These are phyloP conservation scores for Scheffersomyces amazonensis DNA, from an alignment of 805 yeast species.

Conservation along the genomic window DNA sequence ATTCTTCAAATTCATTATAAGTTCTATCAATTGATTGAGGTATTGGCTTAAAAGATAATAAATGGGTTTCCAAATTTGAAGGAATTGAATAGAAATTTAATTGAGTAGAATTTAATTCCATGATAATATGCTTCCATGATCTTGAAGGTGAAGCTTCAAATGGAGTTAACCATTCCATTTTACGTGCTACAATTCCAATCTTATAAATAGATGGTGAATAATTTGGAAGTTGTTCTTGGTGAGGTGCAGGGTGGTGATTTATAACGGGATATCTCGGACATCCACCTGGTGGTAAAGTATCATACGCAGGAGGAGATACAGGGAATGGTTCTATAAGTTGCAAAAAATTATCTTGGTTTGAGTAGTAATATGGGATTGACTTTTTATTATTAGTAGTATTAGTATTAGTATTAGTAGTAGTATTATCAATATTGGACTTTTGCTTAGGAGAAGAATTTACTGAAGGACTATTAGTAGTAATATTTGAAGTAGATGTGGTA, in stretches of 20 bases:
- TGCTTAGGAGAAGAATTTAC: background rate
- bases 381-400: background rate
- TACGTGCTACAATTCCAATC: slow-evolving; percentile 56
- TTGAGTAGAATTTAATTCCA: slow-evolving; percentile 86
- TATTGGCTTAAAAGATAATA: slow-evolving; percentile 18
- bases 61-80: slow-evolving; percentile 23
- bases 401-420: background rate
- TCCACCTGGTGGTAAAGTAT: slow-evolving; percentile 41
- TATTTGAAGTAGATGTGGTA: background rate
- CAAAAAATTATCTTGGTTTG: slow-evolving; percentile 20
- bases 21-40: slow-evolving; percentile 3
- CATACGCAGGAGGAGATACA: slow-evolving; percentile 36
- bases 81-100: slow-evolving; percentile 59
- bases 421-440: background rate
- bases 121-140: slow-evolving; percentile 65
- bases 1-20: slow-evolving; percentile 8
- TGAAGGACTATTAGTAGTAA: background rate
- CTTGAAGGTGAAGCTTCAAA: slow-evolving; percentile 65
- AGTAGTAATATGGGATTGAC: background rate
- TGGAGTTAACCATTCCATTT: slow-evolving; percentile 76
- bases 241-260: background rate
- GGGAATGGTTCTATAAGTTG: slow-evolving; percentile 37
- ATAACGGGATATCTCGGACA: slow-evolving; percentile 37
- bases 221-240: slow-evolving; percentile 52
- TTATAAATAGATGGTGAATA: slow-evolving; percentile 67